Evolutionary conservation across 108 stramenopile genomes (phyloP).

Genomic region (Skeletonema marinoi): DNA sequence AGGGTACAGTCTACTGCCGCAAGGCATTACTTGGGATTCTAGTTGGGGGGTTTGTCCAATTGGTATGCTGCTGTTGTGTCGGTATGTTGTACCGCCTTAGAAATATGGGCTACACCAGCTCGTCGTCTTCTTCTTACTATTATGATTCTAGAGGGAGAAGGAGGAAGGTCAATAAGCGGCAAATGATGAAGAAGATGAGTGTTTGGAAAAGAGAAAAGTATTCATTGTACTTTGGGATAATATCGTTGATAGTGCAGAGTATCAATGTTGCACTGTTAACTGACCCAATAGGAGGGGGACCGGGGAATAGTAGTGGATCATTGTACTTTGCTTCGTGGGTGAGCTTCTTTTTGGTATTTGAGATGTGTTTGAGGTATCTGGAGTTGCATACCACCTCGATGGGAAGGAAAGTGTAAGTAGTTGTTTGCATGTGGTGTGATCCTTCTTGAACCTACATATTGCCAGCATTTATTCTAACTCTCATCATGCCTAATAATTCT

Average conservation of each 20-base stretch:
- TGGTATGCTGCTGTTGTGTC: conserved; percentile 10
- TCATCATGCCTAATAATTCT: background rate
- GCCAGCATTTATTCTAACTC: background rate
- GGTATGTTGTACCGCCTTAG: conserved; percentile 15
- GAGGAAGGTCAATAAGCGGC: background rate
- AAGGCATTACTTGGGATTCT: conserved; percentile 22
- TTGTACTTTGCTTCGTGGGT: conserved; percentile 32
- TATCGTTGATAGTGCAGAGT: conserved; percentile 10
- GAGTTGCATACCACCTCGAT: conserved; percentile 19
- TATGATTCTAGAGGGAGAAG: background rate
- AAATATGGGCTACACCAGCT: background rate
- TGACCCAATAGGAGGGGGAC: conserved; percentile 30
- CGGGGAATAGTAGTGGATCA: conserved; percentile 19
- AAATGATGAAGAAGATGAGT: background rate
- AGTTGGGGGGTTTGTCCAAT: conserved; percentile 29
- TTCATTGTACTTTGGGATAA: background rate
- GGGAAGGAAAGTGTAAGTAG: conserved; percentile 3
- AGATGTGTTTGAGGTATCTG: conserved; percentile 34
- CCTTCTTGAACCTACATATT: background rate
- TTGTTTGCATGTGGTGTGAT: background rate
- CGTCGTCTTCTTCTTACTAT: background rate
- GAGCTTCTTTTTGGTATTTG: conserved; percentile 29
- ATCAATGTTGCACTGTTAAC: conserved; percentile 22
- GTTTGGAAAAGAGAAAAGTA: conserved; percentile 3
- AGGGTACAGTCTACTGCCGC: conserved; percentile 20